Evolutionary conservation across 2,329 filamentous ascomycete genomes (phyloP).

Genomic region (Coniochaeta pulveracea): DNA sequence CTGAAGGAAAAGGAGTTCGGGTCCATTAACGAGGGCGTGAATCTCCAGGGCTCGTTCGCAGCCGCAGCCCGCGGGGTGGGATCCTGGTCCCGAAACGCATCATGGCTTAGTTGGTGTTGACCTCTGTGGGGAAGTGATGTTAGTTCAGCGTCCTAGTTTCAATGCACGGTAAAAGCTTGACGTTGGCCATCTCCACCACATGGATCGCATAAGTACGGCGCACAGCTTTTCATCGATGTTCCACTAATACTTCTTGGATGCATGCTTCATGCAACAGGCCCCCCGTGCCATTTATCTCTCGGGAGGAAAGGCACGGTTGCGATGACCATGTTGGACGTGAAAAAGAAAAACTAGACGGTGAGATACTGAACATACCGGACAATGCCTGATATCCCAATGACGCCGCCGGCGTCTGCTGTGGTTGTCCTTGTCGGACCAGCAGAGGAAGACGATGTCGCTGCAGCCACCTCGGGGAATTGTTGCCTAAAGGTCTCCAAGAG

Average conservation of each 20-base stretch:
- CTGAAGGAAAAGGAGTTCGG: slow-evolving; percentile 73
- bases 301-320: too few species aligned
- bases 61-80: slow-evolving; percentile 70
- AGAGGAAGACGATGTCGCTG: slow-evolving; percentile 33
- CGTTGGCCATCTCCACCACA: too few species aligned
- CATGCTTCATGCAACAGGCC: too few species aligned
- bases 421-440: slow-evolving; percentile 25
- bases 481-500: slow-evolving; percentile 76
- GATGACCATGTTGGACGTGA: too few species aligned
- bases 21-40: slow-evolving; percentile 83
- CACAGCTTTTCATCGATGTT: too few species aligned
- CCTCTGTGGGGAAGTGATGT: too few species aligned
- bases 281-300: too few species aligned
- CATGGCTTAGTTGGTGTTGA: slow-evolving; percentile 26
- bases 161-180: too few species aligned
- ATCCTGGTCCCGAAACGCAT: slow-evolving; percentile 57
- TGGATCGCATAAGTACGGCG: too few species aligned
- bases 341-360: slow-evolving; percentile 4
- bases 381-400: too few species aligned
- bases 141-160: too few species aligned
- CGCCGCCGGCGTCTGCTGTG: slow-evolving; percentile 19
- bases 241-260: too few species aligned
- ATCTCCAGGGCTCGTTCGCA: slow-evolving; percentile 71
- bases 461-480: slow-evolving; percentile 64
- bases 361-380: slow-evolving; percentile 1